Evolutionary conservation across 2,329 filamentous ascomycete species (phyloP), one percentile per base, ranked within the genome.

Genomic region (Aspergillus piperis): DNA sequence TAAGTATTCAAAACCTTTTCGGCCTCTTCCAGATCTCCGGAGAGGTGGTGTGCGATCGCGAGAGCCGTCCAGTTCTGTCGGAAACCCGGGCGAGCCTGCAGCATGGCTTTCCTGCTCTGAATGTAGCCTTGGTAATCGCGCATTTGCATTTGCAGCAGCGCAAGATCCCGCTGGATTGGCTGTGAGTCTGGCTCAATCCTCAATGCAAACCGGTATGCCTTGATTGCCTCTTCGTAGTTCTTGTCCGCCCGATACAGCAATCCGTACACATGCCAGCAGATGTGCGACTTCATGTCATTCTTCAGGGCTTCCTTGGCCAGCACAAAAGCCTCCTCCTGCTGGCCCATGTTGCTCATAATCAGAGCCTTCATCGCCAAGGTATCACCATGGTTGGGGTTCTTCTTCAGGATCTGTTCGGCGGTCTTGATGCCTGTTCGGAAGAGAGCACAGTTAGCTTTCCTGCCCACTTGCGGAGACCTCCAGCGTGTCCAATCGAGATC

Each of bases 251-350:
- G 89, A 80, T 96, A 98, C 54, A 99, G 84, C 68, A 99, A 80
- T 32, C 96, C 95, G 76, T 98, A 99, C 62, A 99, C 95, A 78
- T 99, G 96, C 95, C 95, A 99, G 83, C 93, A 98, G 71, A 99
- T 93, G 79, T 98, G 94, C 71, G 93, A 97, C 82, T 96, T 97
- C 93, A 99, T 98, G 76, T 98, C 93, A 71, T 93, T 92, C 67
- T 90, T 92, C 70, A 99, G 83, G 36, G 96, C 95, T 66, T 92
- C 86, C 80, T 97, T 99, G 72, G 91, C 94, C 61, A 99, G 84
- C 49, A 88, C 86, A 75, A 99, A 99, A 0, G 96, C 96, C 80
- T 99, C 95, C 60, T 96, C 92, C 30, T 89, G 88, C 79, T 96
- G 94, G 68, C 92, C 92, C 78, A 94, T 90, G 48, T 90, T 89